Conservation (phyloP, 768 basidiomycete species). For the Phlebiopsis gigantea region DNA sequence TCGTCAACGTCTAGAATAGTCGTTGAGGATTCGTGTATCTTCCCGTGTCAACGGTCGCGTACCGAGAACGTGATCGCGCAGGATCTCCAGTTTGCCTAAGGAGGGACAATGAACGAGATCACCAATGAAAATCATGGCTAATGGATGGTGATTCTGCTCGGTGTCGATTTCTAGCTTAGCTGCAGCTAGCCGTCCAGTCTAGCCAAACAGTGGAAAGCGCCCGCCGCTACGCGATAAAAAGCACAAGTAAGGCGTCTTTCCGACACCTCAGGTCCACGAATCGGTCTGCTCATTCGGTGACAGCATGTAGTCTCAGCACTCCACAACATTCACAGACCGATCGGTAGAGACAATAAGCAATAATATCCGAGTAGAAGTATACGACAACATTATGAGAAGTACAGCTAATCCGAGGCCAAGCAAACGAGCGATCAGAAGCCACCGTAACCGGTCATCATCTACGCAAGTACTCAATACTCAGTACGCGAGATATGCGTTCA, state of each 20-base stretch:
- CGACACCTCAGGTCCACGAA: too few relatives aligned
- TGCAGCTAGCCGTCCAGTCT: too few relatives aligned
- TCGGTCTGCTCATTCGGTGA: too few relatives aligned
- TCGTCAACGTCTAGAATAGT: constrained; percentile 27
- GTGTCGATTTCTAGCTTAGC: too few relatives aligned
- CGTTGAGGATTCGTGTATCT: too few relatives aligned
- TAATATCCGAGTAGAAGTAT: neutral
- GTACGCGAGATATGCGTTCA: neutral
- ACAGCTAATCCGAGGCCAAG: neutral
- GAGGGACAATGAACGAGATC: constrained; percentile 53
- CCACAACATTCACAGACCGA: neutral
- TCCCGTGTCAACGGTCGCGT: neutral
- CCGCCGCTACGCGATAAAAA: too few relatives aligned
- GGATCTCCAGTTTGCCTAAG: constrained; percentile 49
- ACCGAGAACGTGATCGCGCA: constrained; percentile 54
- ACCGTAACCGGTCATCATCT: constrained; percentile 67
- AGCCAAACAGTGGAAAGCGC: too few relatives aligned
- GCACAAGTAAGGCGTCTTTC: too few relatives aligned
- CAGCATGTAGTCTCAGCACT: too few relatives aligned
- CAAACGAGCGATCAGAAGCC: constrained; percentile 22
- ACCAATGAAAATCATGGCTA: constrained; percentile 35
- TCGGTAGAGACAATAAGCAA: neutral
- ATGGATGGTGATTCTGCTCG: neutral
- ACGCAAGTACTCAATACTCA: constrained; percentile 8
- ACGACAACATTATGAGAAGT: neutral